Evolutionary conservation across 768 basidiomycete genomes (phyloP).

Genomic region (Boletus pseudo-olivaceus): DNA sequence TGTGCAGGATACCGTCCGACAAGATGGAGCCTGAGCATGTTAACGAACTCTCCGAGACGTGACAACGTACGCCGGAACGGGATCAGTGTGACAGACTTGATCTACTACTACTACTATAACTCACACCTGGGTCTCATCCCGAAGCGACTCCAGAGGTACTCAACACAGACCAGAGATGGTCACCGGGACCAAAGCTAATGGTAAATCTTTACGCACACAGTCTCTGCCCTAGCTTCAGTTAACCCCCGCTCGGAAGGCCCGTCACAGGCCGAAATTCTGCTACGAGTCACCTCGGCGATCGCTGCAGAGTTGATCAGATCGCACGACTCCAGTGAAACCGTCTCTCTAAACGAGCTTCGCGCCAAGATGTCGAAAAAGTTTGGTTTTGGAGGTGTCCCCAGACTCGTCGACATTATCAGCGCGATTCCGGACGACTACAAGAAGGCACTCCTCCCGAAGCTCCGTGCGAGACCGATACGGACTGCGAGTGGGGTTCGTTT

Average conservation of each 20-base stretch:
- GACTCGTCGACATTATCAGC: conserved; percentile 96
- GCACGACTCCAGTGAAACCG: conserved; percentile 69
- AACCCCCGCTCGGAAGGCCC: conserved; percentile 45
- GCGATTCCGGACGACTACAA: conserved; percentile 98
- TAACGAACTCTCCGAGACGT: neutral
- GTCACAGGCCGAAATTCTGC: conserved; percentile 85
- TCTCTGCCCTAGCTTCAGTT: neutral
- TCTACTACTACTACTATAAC: neutral
- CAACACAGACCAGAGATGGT: conserved; percentile 28
- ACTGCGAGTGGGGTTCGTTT: conserved; percentile 88
- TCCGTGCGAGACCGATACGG: conserved; percentile 90
- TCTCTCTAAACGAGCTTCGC: conserved; percentile 87
- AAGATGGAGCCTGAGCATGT: conserved; percentile 9
- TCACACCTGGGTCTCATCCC: neutral
- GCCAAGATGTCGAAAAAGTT: conserved; percentile 88
- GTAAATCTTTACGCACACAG: conserved; percentile 11
- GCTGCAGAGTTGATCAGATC: conserved; percentile 91
- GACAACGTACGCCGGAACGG: conserved; percentile 2
- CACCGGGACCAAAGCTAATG: conserved; percentile 40
- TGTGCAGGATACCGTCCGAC: conserved; percentile 12
- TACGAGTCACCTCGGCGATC: conserved; percentile 91
- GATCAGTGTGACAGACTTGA: neutral
- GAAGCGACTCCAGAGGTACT: neutral
- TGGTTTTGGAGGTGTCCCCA: conserved; percentile 79
- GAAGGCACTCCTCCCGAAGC: conserved; percentile 81